Evolutionary conservation across 805 yeast species (phyloP).

Genomic region (Nakazawaea populi): DNA sequence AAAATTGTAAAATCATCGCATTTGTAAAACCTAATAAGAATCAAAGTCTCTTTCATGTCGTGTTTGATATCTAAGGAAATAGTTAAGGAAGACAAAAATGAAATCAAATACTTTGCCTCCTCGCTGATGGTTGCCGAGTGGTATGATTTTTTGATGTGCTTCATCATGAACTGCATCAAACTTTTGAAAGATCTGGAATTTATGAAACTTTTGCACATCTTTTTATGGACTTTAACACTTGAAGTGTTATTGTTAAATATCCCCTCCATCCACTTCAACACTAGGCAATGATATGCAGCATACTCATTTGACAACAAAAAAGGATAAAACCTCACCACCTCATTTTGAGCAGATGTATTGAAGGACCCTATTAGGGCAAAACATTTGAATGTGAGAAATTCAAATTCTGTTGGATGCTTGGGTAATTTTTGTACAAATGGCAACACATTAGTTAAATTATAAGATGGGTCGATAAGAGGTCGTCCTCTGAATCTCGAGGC

Average conservation of each 20-base stretch:
- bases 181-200: neutral
- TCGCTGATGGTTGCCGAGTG: neutral
- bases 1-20: conserved; percentile 1
- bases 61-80: neutral
- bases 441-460: neutral
- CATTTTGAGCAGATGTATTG: neutral
- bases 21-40: neutral
- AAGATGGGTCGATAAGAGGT: neutral
- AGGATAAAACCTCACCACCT: neutral
- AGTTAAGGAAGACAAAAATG: neutral
- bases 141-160: neutral
- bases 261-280: conserved; percentile 1
- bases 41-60: neutral
- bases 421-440: neutral
- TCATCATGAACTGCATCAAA: neutral
- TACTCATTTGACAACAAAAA: neutral
- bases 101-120: neutral
- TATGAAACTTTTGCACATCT: neutral
- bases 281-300: neutral
- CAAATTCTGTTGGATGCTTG: neutral
- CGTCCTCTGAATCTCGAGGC: neutral
- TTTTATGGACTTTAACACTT: neutral
- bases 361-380: neutral
- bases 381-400: neutral
- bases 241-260: neutral